Base-by-base conservation (phyloP, 2,329 filamentous ascomycete species). In the Penicillium glabrum region DNA sequence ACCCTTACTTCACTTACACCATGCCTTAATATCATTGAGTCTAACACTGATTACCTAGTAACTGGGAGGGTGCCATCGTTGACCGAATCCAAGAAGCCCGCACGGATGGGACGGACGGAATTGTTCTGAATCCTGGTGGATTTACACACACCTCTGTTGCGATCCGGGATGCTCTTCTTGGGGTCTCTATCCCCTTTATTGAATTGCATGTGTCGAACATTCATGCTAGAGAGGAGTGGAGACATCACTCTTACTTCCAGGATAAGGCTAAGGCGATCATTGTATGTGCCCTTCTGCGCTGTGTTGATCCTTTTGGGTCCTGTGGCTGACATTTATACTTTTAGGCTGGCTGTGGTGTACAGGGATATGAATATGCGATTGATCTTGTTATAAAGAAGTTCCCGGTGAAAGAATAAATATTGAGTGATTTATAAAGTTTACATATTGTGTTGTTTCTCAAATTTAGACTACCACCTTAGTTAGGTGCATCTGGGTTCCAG, bases 71-170 rank as follows among this genome's bases (percentile, higher is more conserved):
- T 48, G 82, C 81, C 33, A 82, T 90, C 60, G 78, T 90, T 29
- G 87, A 90, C 74, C 82, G 86, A 59, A 86, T 92, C 57, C 89
- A 91, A 52, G 79, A 79, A 41, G 86, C 87, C 0, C 80, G 84
- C 0, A 21, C 19, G 5, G 75, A 75, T 14, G 75, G 77, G 1
- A 73, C 83, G 7, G 85, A 88, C 54, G 86, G 80, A 9, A 66
- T 72, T 14, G 65, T 91, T 64, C 89, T 91, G 75, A 91, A 91
- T 72, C 84, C 88, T 0, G 89, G 83, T 1, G 89, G 82, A 0
- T 85, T 86, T 61, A 91, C 89, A 1, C 89, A 92, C 72, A 90
- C 88, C 1, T 87, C 83, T 68, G 85, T 91, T 2, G 87, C 85
- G 1, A 78, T 91, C 53, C 78, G 89, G 24, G 89, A 91, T 71